A percentile compares a stretch with the other conserved stretches of the same genome.
phyloP scores from a whole-genome alignment of 768 basidiomycete species.

The Phallus indusiatus region DNA sequence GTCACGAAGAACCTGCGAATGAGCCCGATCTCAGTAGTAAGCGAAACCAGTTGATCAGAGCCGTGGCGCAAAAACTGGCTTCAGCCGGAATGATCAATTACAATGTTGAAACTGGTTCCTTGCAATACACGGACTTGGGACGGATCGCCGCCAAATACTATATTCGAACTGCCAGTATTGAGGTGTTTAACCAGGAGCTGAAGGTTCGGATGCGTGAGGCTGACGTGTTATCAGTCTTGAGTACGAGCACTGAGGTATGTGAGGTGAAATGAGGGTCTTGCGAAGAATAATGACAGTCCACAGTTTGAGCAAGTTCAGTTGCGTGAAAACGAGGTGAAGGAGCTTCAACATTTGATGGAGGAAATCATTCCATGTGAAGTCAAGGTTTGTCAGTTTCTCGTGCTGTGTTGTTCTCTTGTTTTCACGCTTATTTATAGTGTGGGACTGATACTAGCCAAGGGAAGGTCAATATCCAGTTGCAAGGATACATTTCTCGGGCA shows the following conservation, averaged over 20 bases:
- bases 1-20: constrained; percentile 52
- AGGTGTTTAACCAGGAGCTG: constrained; percentile 76
- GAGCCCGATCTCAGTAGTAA: constrained; percentile 68
- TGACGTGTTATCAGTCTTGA: constrained; percentile 78
- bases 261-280: neutral
- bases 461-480: constrained; percentile 93
- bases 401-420: neutral
- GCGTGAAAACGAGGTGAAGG: constrained; percentile 80
- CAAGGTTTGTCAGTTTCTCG: constrained; percentile 37
- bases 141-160: constrained; percentile 96
- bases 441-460: constrained; percentile 56
- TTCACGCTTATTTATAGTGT: constrained; percentile 33
- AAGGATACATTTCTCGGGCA: constrained; percentile 76
- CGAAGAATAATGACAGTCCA: neutral
- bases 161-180: constrained; percentile 76
- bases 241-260: constrained; percentile 80
- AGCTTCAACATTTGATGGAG: constrained; percentile 63
- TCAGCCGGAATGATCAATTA: constrained; percentile 75
- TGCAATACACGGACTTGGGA: constrained; percentile 83
- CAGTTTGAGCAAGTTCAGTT: constrained; percentile 95
- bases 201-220: constrained; percentile 84
- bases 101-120: constrained; percentile 45
- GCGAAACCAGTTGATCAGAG: constrained; percentile 55
- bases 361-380: constrained; percentile 64
- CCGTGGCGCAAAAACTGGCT: constrained; percentile 58